Conservation (phyloP, 225 moss, liverwort and hornwort species). For the Neckera pumila region DNA sequence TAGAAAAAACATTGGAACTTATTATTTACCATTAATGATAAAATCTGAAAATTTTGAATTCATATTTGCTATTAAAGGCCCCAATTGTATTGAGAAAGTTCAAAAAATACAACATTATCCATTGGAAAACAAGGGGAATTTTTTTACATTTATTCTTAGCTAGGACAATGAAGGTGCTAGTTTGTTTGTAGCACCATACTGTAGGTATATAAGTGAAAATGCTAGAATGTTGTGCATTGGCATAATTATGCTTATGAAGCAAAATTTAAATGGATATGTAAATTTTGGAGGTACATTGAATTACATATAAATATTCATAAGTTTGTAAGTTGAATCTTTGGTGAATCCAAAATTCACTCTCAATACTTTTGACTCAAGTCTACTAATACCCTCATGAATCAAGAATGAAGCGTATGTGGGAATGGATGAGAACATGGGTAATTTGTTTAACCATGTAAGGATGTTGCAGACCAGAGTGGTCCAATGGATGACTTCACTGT, state of each 20-base stretch:
- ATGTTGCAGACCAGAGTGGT: no score
- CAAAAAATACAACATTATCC: background rate
- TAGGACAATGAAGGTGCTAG: background rate
- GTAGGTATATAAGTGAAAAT: background rate
- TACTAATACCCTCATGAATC: background rate
- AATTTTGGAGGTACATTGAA: background rate
- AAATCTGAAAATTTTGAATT: no score
- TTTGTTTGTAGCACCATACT: accelerated
- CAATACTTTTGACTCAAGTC: background rate
- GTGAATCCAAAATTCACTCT: background rate
- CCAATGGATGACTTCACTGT: no score
- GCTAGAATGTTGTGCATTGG: background rate
- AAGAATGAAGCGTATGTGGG: background rate
- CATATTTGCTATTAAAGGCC: background rate
- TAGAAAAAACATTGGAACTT: background rate
- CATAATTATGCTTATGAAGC: background rate
- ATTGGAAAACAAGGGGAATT: background rate
- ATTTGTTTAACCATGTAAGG: background rate
- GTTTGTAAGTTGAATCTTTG: background rate
- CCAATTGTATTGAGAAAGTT: background rate
- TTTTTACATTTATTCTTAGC: background rate
- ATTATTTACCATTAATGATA: background rate
- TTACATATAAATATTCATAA: background rate
- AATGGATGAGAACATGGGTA: background rate
- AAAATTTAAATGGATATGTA: background rate